Conservation (phyloP, 352 stramenopile genomes). For the Phytophthora palmivora region DNA sequence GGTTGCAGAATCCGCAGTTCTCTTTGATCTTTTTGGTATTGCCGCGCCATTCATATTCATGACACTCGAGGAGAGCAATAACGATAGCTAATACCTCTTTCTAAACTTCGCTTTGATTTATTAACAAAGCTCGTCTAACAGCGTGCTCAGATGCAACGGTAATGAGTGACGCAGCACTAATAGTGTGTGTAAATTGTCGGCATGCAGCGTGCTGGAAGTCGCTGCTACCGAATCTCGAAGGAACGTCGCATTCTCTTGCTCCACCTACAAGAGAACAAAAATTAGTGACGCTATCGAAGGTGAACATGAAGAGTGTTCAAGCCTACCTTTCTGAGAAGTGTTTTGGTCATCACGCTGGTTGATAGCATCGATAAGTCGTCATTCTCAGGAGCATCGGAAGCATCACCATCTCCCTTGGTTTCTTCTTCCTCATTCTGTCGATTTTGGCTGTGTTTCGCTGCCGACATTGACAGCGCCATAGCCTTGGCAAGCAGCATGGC, state of each 20-base stretch:
- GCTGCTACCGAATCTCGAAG: constrained; percentile 54
- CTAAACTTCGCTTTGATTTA: constrained; percentile 4
- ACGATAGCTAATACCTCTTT: constrained; percentile 20
- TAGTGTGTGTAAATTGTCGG: constrained; percentile 71
- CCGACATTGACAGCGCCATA: constrained; percentile 90
- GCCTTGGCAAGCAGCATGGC: constrained; percentile 89
- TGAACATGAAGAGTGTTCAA: background rate
- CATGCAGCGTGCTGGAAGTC: constrained; percentile 64
- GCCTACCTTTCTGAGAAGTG: constrained; percentile 68
- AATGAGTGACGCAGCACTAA: constrained; percentile 60
- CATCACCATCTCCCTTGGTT: constrained; percentile 38
- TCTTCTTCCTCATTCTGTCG: constrained; percentile 48
- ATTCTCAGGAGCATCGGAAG: constrained; percentile 15
- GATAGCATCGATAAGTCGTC: constrained; percentile 24
- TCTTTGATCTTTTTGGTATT: constrained; percentile 11
- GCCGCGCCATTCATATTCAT: constrained; percentile 9
- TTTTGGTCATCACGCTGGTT: constrained; percentile 42
- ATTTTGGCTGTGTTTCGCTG: constrained; percentile 57
- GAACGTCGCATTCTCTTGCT: constrained; percentile 70
- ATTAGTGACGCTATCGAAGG: too few species aligned
- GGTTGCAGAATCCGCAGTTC: constrained; percentile 11
- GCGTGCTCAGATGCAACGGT: constrained; percentile 41
- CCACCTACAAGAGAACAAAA: constrained; percentile 50
- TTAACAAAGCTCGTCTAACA: constrained; percentile 50
- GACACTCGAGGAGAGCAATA: constrained; percentile 27